phyloP scores from a whole-genome alignment of 441 rosid genomes.

The Pelargonium hybrid region DNA sequence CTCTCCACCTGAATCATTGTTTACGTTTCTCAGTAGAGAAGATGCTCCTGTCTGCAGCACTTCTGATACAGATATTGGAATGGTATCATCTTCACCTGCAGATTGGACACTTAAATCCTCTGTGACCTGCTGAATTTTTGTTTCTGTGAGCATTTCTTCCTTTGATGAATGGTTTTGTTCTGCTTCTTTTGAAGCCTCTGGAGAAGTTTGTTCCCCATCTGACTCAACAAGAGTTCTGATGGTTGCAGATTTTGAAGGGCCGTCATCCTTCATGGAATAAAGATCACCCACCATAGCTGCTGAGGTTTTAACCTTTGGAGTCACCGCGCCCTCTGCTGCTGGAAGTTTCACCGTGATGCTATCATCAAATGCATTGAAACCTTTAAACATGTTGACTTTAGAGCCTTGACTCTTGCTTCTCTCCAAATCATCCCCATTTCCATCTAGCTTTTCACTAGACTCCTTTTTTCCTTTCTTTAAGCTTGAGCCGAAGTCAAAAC shows the following conservation, averaged over 20 bases:
- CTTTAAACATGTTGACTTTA: constrained; percentile 17
- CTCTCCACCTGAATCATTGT: constrained; percentile 21
- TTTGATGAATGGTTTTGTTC: constrained; percentile 23
- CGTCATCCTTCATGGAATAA: constrained; percentile 21
- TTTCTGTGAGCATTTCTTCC: constrained; percentile 15
- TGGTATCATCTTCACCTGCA: constrained; percentile 16
- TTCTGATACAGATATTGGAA: constrained; percentile 18
- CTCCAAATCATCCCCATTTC: constrained; percentile 24
- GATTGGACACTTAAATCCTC: constrained; percentile 25
- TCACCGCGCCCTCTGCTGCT: constrained; percentile 16
- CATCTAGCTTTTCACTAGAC: constrained; percentile 23
- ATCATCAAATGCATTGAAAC: constrained; percentile 15
- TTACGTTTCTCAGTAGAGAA: constrained; percentile 14
- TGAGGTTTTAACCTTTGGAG: constrained; percentile 22
- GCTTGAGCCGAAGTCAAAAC: constrained; percentile 39
- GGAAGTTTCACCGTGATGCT: constrained; percentile 15
- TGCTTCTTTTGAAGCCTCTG: constrained; percentile 21
- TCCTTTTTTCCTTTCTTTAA: constrained; percentile 26
- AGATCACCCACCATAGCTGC: constrained; percentile 16
- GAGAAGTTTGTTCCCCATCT: constrained; percentile 18
- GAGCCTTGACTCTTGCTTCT: constrained; percentile 20
- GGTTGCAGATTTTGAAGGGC: constrained; percentile 19
- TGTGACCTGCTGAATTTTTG: constrained; percentile 17
- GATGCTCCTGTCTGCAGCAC: constrained; percentile 22
- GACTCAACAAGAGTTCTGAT: constrained; percentile 6